Base-by-base conservation (phyloP, 305 asterid genomes). In the Salvia sclarea region DNA sequence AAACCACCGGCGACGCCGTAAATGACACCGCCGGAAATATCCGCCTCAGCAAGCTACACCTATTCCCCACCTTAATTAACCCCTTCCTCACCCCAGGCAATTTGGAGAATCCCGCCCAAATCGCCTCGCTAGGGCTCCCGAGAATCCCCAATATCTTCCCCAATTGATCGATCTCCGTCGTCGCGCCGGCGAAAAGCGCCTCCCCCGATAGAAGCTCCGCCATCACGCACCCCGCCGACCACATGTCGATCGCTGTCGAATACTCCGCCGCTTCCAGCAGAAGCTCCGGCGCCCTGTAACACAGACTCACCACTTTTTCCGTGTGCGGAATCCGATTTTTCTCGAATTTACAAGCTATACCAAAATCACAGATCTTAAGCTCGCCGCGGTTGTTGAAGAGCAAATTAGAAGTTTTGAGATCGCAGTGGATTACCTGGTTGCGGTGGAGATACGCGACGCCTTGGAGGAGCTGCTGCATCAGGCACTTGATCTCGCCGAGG, bases 211-310 rank as follows among this genome's bases (percentile, higher is more conserved):
- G 77, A 28, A 93, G 73, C 74, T 93, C 97, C 8, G 96, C 96
- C 97, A 93, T 91, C 49, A 93, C 86, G 80, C 97, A 93, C 30
- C 97, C 98, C 53, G 88, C 59, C 2, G 98, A 93, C 98, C 97
- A 93, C 96, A 91, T 93, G 71, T 91, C 98, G 49, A 93, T 88
- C 60, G 96, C 96, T 8, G 96, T 91, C 30, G 97, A 88, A 78
- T 93, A 93, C 63, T 82, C 82, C 63, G 77, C 85, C 43, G 90
- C 89, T 76, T 97, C 98, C 84, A 93, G 78, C 10, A 93, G 88
- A 69, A 93, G 86, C 72, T 93, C 97, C 1, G 97, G 97, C 4
- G 98, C 95, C 87, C 98, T 92, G 84, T 35, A 53, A 72, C 96
- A 93, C 68, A 93, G 71, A 75, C 97, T 90, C 69, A 93, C 98